Percentiles rank a stretch among this genome's conserved stretches.
Evolutionary conservation across 2,329 filamentous ascomycete species (phyloP).

Genomic region (Tricladium varicosporioides): DNA sequence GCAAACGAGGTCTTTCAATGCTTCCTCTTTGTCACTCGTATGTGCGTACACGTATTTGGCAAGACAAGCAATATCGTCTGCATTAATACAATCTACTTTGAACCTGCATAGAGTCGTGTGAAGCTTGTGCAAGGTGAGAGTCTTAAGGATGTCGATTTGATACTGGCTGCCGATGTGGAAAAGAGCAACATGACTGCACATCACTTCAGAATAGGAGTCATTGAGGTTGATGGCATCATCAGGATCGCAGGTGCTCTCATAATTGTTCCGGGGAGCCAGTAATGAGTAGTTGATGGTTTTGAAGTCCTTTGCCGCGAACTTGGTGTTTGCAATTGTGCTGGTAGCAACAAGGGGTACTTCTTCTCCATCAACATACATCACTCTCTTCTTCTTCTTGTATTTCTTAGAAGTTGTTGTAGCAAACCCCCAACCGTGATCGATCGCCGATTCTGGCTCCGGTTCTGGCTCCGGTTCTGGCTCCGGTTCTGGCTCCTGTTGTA

Average conservation of each 20-base stretch:
- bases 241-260: conserved; percentile 9
- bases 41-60: conserved; percentile 12
- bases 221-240: not conserved
- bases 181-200: conserved; percentile 14
- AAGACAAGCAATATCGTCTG: conserved; percentile 11
- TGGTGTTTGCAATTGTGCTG: too few relatives aligned
- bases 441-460: not conserved
- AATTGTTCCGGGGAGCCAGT: not conserved
- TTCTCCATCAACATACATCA: too few relatives aligned
- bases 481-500: not conserved
- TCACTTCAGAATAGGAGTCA: conserved; percentile 9
- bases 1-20: conserved; percentile 13
- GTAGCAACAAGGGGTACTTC: too few relatives aligned
- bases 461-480: not conserved
- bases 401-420: too few relatives aligned
- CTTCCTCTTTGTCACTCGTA: not conserved
- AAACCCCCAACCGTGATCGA: too few relatives aligned
- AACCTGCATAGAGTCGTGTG: conserved; percentile 15
- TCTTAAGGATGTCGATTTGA: conserved; percentile 10
- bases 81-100: conserved; percentile 3
- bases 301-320: not conserved
- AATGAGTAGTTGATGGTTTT: not conserved
- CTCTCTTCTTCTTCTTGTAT: too few relatives aligned
- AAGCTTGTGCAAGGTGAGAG: conserved; percentile 16
- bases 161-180: conserved; percentile 9